A percentile compares a stretch with the other conserved stretches of the same genome.
Evolutionary conservation across 129 eudicot species (phyloP).

Genomic region (Erigeron canadensis): DNA sequence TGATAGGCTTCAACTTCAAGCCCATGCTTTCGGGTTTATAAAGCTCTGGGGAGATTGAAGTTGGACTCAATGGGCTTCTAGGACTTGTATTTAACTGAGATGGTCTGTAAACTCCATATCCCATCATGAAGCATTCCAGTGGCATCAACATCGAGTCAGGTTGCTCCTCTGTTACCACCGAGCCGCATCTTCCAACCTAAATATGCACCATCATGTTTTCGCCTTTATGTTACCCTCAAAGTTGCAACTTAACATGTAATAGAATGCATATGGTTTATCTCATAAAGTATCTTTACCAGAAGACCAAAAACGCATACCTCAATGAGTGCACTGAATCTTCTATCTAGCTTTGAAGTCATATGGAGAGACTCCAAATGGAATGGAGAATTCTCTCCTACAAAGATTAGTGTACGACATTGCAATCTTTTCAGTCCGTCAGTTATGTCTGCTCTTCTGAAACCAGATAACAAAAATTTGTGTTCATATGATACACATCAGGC

Average conservation of each 20-base stretch:
- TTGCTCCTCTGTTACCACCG: slow-evolving; percentile 94
- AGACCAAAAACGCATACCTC: slow-evolving; percentile 50
- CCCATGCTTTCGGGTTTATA: slow-evolving; percentile 95
- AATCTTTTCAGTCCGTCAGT: slow-evolving; percentile 57
- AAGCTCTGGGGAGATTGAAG: slow-evolving; percentile 79
- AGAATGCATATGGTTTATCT: neutral
- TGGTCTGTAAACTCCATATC: slow-evolving; percentile 66
- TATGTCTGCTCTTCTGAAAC: slow-evolving; percentile 73
- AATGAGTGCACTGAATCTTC: slow-evolving; percentile 80
- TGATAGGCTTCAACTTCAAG: slow-evolving; percentile 86
- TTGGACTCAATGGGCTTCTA: slow-evolving; percentile 91
- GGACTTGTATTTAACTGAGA: slow-evolving; percentile 66
- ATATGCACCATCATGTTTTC: neutral
- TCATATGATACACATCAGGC: neutral
- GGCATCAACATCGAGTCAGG: slow-evolving; percentile 93
- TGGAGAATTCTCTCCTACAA: slow-evolving; percentile 82
- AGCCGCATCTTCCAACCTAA: slow-evolving; percentile 89
- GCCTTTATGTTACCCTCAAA: neutral
- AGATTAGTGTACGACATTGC: slow-evolving; percentile 69
- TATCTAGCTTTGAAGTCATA: slow-evolving; percentile 84
- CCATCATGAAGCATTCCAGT: slow-evolving; percentile 87
- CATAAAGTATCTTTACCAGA: neutral
- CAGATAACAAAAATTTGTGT: neutral
- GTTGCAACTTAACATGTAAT: neutral
- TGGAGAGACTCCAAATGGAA: slow-evolving; percentile 82